phyloP scores from a whole-genome alignment of 331 rosid species.

The Prunus yedoensis region DNA sequence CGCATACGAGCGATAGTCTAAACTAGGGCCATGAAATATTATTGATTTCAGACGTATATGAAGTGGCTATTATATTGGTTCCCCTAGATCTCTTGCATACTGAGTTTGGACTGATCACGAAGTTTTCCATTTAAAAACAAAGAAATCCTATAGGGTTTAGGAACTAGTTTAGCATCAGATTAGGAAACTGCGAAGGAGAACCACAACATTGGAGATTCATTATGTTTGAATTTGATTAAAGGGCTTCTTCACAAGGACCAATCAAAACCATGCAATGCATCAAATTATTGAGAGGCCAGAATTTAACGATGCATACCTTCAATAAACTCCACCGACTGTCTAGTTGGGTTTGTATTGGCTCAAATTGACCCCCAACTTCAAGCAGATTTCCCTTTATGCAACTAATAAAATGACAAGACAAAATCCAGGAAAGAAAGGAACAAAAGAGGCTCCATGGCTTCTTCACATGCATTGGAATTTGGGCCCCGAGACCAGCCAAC shows the following conservation, averaged over 20 bases:
- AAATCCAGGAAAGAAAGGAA: not conserved
- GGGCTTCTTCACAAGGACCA: too few relatives aligned
- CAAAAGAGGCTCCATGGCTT: constrained; percentile 3
- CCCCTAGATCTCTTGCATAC: too few relatives aligned
- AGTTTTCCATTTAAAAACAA: not conserved
- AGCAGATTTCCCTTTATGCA: not conserved
- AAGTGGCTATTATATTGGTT: too few relatives aligned
- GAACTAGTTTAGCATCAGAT: not conserved
- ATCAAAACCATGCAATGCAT: not conserved
- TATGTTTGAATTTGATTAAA: too few relatives aligned
- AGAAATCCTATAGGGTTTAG: not conserved
- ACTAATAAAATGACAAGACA: not conserved
- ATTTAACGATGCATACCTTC: constrained; percentile 3
- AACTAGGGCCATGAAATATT: too few relatives aligned
- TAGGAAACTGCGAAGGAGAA: not conserved
- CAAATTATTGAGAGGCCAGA: not conserved
- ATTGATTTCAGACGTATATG: too few relatives aligned
- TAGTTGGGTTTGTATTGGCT: not conserved
- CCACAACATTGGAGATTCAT: constrained; percentile 8
- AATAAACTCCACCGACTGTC: not conserved
- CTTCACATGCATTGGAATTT: constrained; percentile 13
- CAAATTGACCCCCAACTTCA: not conserved
- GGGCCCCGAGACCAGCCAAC: constrained; percentile 20
- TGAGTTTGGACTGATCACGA: not conserved
- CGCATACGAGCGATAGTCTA: too few relatives aligned